These are phyloP conservation scores for Huntiella omanensis DNA, from an alignment of 2,329 filamentous ascomycete species.

Conservation along the genomic window DNA sequence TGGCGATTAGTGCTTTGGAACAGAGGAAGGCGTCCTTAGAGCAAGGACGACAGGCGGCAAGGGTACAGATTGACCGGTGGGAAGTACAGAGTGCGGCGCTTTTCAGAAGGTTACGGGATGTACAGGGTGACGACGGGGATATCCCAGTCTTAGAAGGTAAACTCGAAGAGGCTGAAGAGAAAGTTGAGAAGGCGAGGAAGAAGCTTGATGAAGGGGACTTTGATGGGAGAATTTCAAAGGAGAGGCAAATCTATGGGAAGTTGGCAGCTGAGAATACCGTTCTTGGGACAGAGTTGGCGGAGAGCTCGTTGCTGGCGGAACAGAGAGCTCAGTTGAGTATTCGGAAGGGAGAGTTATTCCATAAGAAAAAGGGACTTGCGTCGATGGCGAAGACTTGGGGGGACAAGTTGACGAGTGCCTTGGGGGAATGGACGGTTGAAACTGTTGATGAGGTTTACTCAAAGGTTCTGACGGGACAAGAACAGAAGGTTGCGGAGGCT, in stretches of 20 bases:
- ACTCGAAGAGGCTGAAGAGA: slow-evolving; percentile 47
- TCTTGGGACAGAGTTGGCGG: slow-evolving; percentile 62
- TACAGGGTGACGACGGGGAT: slow-evolving; percentile 70
- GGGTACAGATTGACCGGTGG: slow-evolving; percentile 52
- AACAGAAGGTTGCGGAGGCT: slow-evolving; percentile 38
- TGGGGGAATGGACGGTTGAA: slow-evolving; percentile 53
- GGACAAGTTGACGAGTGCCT: slow-evolving; percentile 43
- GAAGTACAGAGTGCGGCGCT: slow-evolving; percentile 49
- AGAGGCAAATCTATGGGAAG: slow-evolving; percentile 44
- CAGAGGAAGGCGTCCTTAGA: slow-evolving; percentile 52
- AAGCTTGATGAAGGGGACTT: slow-evolving; percentile 45
- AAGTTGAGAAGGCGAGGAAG: slow-evolving; percentile 42
- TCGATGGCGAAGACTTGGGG: slow-evolving; percentile 61
- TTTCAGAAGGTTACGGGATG: slow-evolving; percentile 49
- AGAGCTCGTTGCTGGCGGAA: slow-evolving; percentile 61
- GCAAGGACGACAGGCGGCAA: slow-evolving; percentile 56
- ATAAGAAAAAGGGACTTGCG: slow-evolving; percentile 54
- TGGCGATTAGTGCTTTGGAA: slow-evolving; percentile 52
- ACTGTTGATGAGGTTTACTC: slow-evolving; percentile 57
- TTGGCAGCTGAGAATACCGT: slow-evolving; percentile 55
- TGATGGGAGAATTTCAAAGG: slow-evolving; percentile 50
- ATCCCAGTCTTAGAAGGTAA: slow-evolving; percentile 60
- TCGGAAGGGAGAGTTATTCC: slow-evolving; percentile 59
- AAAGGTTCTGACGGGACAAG: slow-evolving; percentile 36
- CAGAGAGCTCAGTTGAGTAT: slow-evolving; percentile 73